Evolutionary conservation across 2,329 filamentous ascomycete genomes (phyloP).

Genomic region (Pseudocercospora eumusae): DNA sequence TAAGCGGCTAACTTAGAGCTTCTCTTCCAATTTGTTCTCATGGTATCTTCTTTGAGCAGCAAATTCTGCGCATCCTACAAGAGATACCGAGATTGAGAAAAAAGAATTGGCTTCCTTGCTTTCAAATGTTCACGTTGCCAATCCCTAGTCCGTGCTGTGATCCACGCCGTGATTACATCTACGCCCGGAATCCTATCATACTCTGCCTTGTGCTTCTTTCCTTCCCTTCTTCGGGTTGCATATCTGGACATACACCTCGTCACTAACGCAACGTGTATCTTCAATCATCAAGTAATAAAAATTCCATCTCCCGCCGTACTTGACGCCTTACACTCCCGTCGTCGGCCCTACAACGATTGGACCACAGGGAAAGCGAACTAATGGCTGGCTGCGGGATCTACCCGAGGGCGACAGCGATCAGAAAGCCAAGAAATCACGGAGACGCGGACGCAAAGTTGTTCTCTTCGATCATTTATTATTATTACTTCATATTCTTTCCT

Average conservation of each 20-base stretch:
- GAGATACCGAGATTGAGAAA: too few relatives aligned
- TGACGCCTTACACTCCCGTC: neutral
- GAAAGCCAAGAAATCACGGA: constrained; percentile 32
- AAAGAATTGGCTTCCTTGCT: too few relatives aligned
- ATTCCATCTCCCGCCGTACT: too few relatives aligned
- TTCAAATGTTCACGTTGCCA: too few relatives aligned
- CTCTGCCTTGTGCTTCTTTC: neutral
- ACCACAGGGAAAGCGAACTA: neutral
- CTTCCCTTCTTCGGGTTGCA: neutral
- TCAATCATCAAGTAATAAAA: too few relatives aligned
- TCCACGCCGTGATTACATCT: too few relatives aligned
- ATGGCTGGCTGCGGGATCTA: neutral
- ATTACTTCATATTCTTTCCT: neutral
- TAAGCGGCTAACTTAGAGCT: too few relatives aligned
- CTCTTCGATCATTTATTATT: neutral
- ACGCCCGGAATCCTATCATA: neutral
- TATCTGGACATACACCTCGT: neutral
- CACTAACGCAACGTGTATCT: too few relatives aligned
- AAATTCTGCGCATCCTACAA: too few relatives aligned
- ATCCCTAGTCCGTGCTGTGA: too few relatives aligned
- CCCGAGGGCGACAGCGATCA: constrained; percentile 54
- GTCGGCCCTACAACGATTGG: neutral
- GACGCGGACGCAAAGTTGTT: neutral
- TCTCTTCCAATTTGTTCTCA: too few relatives aligned
- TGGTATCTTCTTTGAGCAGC: too few relatives aligned